Percentiles rank a stretch among this genome's conserved stretches.
These are phyloP conservation scores for Penicillium olsonii DNA, from an alignment of 2,329 filamentous ascomycete genomes.

Conservation along the genomic window DNA sequence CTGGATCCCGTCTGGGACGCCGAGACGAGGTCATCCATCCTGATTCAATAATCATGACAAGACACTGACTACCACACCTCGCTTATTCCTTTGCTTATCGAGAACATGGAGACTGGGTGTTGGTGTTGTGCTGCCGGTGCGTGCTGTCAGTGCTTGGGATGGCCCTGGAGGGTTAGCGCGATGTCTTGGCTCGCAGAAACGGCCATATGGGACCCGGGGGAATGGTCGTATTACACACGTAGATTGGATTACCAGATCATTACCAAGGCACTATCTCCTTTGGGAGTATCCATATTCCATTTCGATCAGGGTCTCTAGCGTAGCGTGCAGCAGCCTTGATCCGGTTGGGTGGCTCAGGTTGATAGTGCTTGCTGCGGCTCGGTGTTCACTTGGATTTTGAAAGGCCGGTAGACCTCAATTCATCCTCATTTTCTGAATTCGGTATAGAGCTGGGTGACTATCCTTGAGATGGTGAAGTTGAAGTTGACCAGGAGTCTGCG, in stretches of 20 bases:
- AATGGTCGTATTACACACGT: background rate
- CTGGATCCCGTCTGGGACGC: background rate
- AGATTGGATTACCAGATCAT: constrained; percentile 1
- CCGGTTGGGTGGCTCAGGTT: background rate
- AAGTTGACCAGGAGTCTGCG: background rate
- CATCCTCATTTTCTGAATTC: background rate
- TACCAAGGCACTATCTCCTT: background rate
- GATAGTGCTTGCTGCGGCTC: background rate
- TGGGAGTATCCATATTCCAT: background rate
- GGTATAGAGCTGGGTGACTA: background rate
- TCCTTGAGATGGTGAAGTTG: background rate
- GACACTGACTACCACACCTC: background rate
- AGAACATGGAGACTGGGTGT: background rate
- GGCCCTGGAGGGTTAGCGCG: background rate
- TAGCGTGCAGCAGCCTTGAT: background rate
- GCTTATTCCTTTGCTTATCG: background rate
- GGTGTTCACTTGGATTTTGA: background rate
- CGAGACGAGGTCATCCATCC: background rate
- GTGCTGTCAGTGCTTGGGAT: constrained; percentile 1
- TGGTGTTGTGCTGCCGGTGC: background rate
- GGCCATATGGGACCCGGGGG: background rate
- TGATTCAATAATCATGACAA: constrained; percentile 7
- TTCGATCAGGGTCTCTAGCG: background rate
- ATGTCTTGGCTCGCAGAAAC: constrained; percentile 5
- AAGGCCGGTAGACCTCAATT: background rate